Evolutionary conservation across 805 yeast genomes (phyloP).

Genomic region (Suhomyces sp.): DNA sequence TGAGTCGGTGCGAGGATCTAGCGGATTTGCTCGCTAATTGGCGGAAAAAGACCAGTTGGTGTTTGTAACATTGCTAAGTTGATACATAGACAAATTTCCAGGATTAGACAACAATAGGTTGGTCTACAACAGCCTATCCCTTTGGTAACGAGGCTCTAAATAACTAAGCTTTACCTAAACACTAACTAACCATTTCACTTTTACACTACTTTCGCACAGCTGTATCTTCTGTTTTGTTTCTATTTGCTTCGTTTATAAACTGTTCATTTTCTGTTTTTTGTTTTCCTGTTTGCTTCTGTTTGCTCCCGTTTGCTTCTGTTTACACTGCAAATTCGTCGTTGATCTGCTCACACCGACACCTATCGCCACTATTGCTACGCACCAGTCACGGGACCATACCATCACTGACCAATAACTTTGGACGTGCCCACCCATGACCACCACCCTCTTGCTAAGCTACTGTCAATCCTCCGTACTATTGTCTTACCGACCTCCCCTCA

Average conservation of each 20-base stretch:
- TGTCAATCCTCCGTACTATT: not conserved
- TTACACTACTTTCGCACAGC: not conserved
- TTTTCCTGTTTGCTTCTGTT: not conserved
- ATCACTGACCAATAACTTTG: not conserved
- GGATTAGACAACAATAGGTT: not conserved
- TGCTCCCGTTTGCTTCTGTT: not conserved
- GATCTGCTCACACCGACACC: not conserved
- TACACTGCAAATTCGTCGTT: not conserved
- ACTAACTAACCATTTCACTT: not conserved
- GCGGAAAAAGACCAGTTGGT: not conserved
- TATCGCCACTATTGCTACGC: not conserved
- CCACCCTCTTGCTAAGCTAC: not conserved
- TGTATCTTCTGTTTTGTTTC: not conserved
- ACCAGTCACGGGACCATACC: not conserved
- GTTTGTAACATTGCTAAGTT: too few relatives aligned
- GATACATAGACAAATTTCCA: too few relatives aligned
- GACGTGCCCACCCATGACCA: not conserved
- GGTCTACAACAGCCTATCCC: not conserved
- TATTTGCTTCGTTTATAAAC: too few relatives aligned
- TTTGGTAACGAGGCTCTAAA: not conserved
- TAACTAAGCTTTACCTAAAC: not conserved
- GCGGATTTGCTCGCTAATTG: not conserved
- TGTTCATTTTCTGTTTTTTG: not conserved
- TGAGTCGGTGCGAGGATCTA: not conserved
- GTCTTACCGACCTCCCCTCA: not conserved